Percentiles rank a stretch among this genome's conserved stretches.
Evolutionary conservation across 2,329 filamentous ascomycete genomes (phyloP).

Genomic region (Botrytis fragariae): DNA sequence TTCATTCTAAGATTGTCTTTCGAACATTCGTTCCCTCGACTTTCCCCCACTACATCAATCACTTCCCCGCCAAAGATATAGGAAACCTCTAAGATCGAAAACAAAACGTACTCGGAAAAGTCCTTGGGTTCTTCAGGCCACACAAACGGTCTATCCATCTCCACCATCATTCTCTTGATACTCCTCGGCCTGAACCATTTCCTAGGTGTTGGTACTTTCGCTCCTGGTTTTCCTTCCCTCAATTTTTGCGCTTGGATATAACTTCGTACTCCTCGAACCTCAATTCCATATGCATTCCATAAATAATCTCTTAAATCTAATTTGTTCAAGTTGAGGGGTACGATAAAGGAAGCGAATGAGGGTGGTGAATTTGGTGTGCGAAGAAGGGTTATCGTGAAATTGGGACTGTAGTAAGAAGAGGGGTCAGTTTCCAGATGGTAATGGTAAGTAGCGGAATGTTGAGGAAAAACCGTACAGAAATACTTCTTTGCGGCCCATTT

Average conservation of each 20-base stretch:
- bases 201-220: slow-evolving; percentile 46
- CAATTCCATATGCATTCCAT: slow-evolving; percentile 77
- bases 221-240: slow-evolving; percentile 48
- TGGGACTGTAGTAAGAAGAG: slow-evolving; percentile 56
- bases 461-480: slow-evolving; percentile 48
- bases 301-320: slow-evolving; percentile 96
- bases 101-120: slow-evolving; percentile 51
- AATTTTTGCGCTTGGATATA: slow-evolving; percentile 71
- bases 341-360: slow-evolving; percentile 83
- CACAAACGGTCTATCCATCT: slow-evolving; percentile 82
- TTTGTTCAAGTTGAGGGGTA: slow-evolving; percentile 91
- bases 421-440: slow-evolving; percentile 12
- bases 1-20: background rate
- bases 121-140: slow-evolving; percentile 73
- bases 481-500: slow-evolving; percentile 53
- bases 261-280: slow-evolving; percentile 70
- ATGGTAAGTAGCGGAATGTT: background rate
- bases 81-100: slow-evolving; percentile 18
- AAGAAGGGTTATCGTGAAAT: slow-evolving; percentile 76
- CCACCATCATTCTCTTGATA: slow-evolving; percentile 91
- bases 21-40: slow-evolving; percentile 28
- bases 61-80: background rate
- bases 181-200: slow-evolving; percentile 66
- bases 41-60: background rate
- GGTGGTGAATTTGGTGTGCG: slow-evolving; percentile 70